Base-by-base conservation (phyloP, 768 basidiomycete species). In the Leccinum subgranulosum region DNA sequence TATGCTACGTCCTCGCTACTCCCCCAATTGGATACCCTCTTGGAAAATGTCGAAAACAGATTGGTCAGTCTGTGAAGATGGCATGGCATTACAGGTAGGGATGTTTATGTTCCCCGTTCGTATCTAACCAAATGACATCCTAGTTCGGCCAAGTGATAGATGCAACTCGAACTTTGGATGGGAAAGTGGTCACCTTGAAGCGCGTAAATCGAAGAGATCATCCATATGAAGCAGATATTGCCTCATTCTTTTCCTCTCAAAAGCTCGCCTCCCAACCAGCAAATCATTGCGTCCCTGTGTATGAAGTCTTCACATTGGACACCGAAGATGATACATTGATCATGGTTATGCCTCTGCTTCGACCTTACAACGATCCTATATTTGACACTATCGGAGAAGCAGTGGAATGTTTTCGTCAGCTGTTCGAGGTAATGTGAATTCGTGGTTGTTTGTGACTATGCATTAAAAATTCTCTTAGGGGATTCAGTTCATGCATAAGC, bases 271-370 rank as follows among this genome's bases (percentile, higher is more conserved):
- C 33, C 0, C 33, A 33, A 14, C 33, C 33, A 33, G 33, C 5
- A 33, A 33, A 33, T 2, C 33, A 33, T 33, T 33, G 33, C 33
- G 33, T 33, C 12, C 33, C 33, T 14, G 12, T 33, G 12, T 33
- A 6, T 33, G 33, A 33, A 33, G 0, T 33, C 33, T 33, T 33
- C 33, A 6, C 33, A 33, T 12, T 33, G 33, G 33, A 33, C 33
- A 14, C 33, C 31, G 11, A 33, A 0, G 29, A 29, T 29, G 10
- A 29, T 11, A 29, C 7, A 29, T 29, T 3, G 9, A 41, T 41
- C 2, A 57, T 74, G 23, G 66, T 72, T 19, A 76, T 74, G 70
- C 77, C 77, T 2, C 56, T 74, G 1, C 66, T 78, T 9, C 65
- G 76, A 55, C 19, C 23, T 4, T 69, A 61, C 51, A 51, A 62